Conservation (phyloP, 148 eudicot genomes). For the Rhododendron williamsianum region DNA sequence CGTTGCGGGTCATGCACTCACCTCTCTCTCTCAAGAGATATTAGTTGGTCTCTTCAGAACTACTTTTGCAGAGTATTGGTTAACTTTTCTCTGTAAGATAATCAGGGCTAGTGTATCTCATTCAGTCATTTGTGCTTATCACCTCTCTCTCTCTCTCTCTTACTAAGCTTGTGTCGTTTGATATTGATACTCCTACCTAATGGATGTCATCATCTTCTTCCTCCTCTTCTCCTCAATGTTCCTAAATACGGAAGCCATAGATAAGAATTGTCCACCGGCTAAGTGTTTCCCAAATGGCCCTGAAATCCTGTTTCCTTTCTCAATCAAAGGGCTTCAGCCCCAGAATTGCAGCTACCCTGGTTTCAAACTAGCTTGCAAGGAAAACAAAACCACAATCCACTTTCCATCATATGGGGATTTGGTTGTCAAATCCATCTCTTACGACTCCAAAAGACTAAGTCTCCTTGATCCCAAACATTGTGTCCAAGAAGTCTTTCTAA, state of each 20-base stretch:
- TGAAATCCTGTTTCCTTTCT: constrained; percentile 13
- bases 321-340: constrained; percentile 4
- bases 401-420: constrained; percentile 33
- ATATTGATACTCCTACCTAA: background rate
- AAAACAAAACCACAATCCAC: constrained; percentile 25
- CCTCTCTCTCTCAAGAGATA: background rate
- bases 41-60: background rate
- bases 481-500: constrained; percentile 34
- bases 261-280: background rate
- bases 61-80: background rate
- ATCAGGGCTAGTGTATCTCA: background rate
- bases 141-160: background rate
- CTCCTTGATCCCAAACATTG: constrained; percentile 34
- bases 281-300: constrained; percentile 12
- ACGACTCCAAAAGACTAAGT: constrained; percentile 17
- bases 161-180: background rate
- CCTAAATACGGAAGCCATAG: background rate
- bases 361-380: constrained; percentile 22
- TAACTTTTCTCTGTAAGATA: background rate
- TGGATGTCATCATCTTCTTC: constrained; percentile 19
- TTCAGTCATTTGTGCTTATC: background rate
- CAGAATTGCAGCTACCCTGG: constrained; percentile 7
- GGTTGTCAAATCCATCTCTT: constrained; percentile 32
- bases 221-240: constrained; percentile 9
- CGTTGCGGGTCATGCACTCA: constrained; percentile 8